A percentile compares a stretch with the other conserved stretches of the same genome.
Conservation (phyloP, 73 alveolate species). For the Uronychia setigera region DNA sequence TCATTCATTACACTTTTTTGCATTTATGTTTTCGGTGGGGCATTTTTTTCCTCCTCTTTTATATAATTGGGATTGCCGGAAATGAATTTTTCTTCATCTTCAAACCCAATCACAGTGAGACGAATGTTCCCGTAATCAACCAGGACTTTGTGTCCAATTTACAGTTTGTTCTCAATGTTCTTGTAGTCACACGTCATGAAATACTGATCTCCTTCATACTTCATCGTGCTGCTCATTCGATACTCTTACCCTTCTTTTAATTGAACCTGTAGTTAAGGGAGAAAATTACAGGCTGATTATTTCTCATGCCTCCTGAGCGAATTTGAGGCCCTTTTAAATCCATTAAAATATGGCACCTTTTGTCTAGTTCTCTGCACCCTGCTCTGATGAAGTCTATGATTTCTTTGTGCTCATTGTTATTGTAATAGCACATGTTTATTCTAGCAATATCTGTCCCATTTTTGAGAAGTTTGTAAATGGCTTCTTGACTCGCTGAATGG, state of each 20-base stretch:
- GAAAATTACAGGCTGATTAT: neutral
- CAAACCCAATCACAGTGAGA: slow-evolving; percentile 43
- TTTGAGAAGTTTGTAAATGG: slow-evolving; percentile 28
- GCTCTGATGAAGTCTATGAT: slow-evolving; percentile 25
- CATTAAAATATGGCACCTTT: slow-evolving; percentile 6
- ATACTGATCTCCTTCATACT: slow-evolving; percentile 27
- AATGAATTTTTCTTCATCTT: slow-evolving; percentile 29
- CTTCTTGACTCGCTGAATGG: slow-evolving; percentile 30
- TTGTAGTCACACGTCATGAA: slow-evolving; percentile 25
- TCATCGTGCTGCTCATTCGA: slow-evolving; percentile 19
- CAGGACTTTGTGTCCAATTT: slow-evolving; percentile 24
- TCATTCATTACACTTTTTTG: too few relatives aligned
- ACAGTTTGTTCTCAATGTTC: slow-evolving; percentile 13
- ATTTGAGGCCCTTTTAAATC: slow-evolving; percentile 50
- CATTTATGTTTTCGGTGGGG: too few relatives aligned
- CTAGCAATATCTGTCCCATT: slow-evolving; percentile 23
- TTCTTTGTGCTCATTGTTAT: slow-evolving; percentile 36
- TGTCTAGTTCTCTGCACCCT: slow-evolving; percentile 24
- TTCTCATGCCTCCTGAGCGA: slow-evolving; percentile 38
- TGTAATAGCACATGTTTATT: slow-evolving; percentile 26
- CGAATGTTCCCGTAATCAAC: slow-evolving; percentile 49
- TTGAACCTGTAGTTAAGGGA: neutral
- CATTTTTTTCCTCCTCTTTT: too few relatives aligned
- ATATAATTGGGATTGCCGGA: too few relatives aligned
- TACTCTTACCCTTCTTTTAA: slow-evolving; percentile 42